phyloP scores from a whole-genome alignment of 1,284 basidiomycete genomes.

The Cryptococcus maquisensis region DNA sequence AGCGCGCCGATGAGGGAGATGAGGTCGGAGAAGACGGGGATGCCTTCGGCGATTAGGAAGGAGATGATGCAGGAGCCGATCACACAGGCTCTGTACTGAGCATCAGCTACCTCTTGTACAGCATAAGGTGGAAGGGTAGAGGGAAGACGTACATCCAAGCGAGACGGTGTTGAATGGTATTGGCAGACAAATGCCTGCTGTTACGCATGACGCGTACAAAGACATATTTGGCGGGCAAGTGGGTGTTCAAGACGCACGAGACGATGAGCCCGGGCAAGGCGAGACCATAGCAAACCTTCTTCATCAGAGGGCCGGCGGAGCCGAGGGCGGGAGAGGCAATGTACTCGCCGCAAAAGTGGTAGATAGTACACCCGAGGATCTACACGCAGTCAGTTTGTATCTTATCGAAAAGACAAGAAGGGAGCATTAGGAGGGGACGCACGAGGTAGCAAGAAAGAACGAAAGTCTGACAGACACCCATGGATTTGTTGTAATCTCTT shows the following conservation, averaged over 20 bases:
- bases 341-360: conserved; percentile 36
- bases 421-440: conserved; percentile 20
- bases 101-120: not conserved
- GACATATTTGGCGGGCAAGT: conserved; percentile 40
- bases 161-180: conserved; percentile 58
- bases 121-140: not conserved
- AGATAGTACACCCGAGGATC: conserved; percentile 22
- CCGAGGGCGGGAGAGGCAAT: conserved; percentile 46
- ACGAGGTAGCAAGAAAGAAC: conserved; percentile 40
- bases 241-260: conserved; percentile 13
- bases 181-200: conserved; percentile 57
- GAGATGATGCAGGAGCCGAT: conserved; percentile 47
- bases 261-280: conserved; percentile 41
- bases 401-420: not conserved
- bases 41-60: conserved; percentile 19
- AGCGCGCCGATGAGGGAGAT: conserved; percentile 30
- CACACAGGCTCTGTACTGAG: conserved; percentile 8
- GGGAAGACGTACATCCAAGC: conserved; percentile 51
- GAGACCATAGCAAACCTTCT: conserved; percentile 47
- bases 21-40: conserved; percentile 39
- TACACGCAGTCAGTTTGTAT: too few species aligned
- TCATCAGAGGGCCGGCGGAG: conserved; percentile 41
- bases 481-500: conserved; percentile 20
- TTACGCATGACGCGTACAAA: conserved; percentile 60
- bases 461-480: conserved; percentile 26